Evolutionary conservation across 2,329 filamentous ascomycete species (phyloP).

Genomic region (Zasmidium cellare): DNA sequence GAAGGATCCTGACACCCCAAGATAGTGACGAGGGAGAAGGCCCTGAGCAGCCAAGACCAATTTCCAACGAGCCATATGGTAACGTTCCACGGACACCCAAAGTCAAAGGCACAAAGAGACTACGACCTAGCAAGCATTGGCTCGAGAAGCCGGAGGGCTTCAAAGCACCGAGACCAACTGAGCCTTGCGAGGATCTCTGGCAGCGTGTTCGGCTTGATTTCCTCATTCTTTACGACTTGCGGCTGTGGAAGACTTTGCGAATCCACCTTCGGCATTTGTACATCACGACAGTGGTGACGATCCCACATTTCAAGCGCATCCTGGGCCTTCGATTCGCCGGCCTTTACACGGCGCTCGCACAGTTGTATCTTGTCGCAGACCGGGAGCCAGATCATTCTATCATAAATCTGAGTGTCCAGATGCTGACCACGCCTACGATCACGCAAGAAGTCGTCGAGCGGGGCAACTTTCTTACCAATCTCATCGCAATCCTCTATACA

Average conservation of each 20-base stretch:
- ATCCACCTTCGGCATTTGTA: slow-evolving; percentile 90
- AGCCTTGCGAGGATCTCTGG: slow-evolving; percentile 80
- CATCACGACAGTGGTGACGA: slow-evolving; percentile 92
- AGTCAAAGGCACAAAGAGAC: slow-evolving; percentile 47
- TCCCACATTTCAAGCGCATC: slow-evolving; percentile 94
- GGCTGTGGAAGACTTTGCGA: slow-evolving; percentile 94
- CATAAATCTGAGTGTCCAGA: slow-evolving; percentile 94
- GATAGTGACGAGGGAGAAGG: slow-evolving; percentile 42
- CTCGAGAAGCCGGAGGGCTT: slow-evolving; percentile 75
- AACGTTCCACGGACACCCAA: slow-evolving; percentile 81
- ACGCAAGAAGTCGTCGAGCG: slow-evolving; percentile 93
- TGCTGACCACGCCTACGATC: slow-evolving; percentile 94
- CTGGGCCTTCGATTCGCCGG: slow-evolving; percentile 91
- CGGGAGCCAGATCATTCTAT: slow-evolving; percentile 97
- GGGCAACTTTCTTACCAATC: slow-evolving; percentile 91
- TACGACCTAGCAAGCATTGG: slow-evolving; percentile 80
- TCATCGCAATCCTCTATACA: slow-evolving; percentile 95
- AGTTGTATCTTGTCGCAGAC: slow-evolving; percentile 93
- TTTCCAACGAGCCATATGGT: slow-evolving; percentile 35
- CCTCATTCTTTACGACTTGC: slow-evolving; percentile 89
- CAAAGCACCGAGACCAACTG: slow-evolving; percentile 45
- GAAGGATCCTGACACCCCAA: slow-evolving; percentile 29
- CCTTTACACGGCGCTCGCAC: slow-evolving; percentile 88
- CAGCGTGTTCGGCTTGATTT: slow-evolving; percentile 88
- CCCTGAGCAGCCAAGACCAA: slow-evolving; percentile 51